phyloP scores from a whole-genome alignment of 2,329 filamentous ascomycete species.

The Xylariomycetidae sp. region DNA sequence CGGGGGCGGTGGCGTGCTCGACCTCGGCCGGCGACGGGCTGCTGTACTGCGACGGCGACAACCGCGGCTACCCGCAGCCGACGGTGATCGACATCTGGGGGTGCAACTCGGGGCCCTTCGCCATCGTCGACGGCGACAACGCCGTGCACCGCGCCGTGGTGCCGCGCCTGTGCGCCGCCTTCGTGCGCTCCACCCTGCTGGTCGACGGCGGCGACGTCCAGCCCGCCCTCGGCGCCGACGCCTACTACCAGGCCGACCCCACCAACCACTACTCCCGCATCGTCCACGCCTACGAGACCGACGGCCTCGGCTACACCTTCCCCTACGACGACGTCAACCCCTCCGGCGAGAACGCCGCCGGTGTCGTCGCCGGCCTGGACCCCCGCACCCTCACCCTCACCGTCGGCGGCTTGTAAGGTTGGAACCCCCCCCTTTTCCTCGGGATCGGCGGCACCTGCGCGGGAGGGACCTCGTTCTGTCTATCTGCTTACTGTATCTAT shows the following conservation, averaged over 20 bases:
- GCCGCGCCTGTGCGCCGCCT: slow-evolving; percentile 45
- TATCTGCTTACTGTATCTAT: background rate
- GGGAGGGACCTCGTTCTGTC: background rate
- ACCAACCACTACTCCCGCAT: slow-evolving; percentile 54
- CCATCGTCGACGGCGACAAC: slow-evolving; percentile 30
- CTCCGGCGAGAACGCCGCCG: slow-evolving; percentile 47
- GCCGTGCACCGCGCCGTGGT: slow-evolving; percentile 36
- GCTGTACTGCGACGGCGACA: slow-evolving; percentile 37
- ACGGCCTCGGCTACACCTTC: slow-evolving; percentile 59
- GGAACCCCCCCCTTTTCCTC: no score
- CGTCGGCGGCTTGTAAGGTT: slow-evolving; percentile 33
- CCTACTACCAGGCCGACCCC: slow-evolving; percentile 39
- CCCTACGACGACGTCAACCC: slow-evolving; percentile 64
- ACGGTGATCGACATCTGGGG: slow-evolving; percentile 41
- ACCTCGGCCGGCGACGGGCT: slow-evolving; percentile 27
- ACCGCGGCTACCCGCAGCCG: slow-evolving; percentile 37
- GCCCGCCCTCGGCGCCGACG: slow-evolving; percentile 30
- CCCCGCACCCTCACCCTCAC: slow-evolving; percentile 39
- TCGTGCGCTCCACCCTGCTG: slow-evolving; percentile 40
- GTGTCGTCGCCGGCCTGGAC: slow-evolving; percentile 40
- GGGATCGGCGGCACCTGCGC: background rate
- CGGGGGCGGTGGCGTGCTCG: slow-evolving; percentile 34
- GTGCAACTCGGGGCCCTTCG: slow-evolving; percentile 44
- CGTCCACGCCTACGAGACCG: slow-evolving; percentile 53
- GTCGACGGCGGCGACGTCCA: slow-evolving; percentile 40